Conservation (phyloP, 2,329 filamentous ascomycete species). For the Pestalotiopsis sp. region DNA sequence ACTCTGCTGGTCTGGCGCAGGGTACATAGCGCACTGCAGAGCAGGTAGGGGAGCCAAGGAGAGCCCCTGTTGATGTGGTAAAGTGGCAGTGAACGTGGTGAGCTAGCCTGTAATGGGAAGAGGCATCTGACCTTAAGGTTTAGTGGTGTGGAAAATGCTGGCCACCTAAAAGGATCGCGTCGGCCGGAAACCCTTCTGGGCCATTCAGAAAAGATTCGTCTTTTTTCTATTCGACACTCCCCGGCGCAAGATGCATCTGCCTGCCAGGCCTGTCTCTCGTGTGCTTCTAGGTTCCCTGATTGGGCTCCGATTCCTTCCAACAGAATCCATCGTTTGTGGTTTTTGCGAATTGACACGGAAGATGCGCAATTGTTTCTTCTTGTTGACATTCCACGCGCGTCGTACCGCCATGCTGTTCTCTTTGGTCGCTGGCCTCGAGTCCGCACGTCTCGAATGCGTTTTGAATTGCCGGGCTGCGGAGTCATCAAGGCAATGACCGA, state of each 20-base stretch:
- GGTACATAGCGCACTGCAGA: neutral
- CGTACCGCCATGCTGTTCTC: neutral
- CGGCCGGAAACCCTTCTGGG: neutral
- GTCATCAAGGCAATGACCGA: neutral
- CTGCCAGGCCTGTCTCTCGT: neutral
- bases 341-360: neutral
- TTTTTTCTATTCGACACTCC: neutral
- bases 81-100: constrained; percentile 4
- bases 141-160: constrained; percentile 1
- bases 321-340: neutral
- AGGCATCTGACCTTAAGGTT: constrained; percentile 8
- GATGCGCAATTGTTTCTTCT: neutral
- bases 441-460: constrained; percentile 13
- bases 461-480: constrained; percentile 6
- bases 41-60: neutral
- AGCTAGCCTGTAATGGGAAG: constrained; percentile 9
- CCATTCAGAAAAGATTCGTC: neutral
- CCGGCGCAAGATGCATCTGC: neutral
- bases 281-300: neutral
- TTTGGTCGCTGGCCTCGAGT: neutral
- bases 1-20: neutral
- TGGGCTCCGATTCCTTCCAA: neutral
- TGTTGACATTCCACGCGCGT: neutral
- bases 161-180: neutral
- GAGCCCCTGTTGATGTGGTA: neutral